phyloP scores from a whole-genome alignment of 2,329 filamentous ascomycete genomes.

The Trichophyton equinum region DNA sequence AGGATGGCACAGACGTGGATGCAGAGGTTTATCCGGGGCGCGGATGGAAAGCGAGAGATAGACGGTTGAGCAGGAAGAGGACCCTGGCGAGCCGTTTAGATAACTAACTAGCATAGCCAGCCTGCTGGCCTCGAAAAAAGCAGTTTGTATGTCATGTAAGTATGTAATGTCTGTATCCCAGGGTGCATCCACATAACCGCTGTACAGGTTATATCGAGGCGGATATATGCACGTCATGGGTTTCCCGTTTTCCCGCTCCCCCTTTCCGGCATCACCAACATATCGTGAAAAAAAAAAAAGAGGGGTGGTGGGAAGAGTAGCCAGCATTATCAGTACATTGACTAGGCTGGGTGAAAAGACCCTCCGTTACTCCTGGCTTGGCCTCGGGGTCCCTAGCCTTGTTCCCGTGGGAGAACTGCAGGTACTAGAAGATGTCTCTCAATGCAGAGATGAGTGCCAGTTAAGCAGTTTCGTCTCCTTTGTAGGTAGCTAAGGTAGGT shows the following conservation, averaged over 20 bases:
- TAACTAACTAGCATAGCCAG: neutral
- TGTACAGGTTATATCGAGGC: neutral
- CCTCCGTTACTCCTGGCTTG: neutral
- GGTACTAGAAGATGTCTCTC: no score
- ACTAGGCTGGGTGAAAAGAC: neutral
- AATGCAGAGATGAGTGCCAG: no score
- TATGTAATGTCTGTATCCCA: neutral
- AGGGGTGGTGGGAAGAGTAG: neutral
- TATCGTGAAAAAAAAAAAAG: neutral
- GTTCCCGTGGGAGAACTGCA: neutral
- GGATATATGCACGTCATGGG: neutral
- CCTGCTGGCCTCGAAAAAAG: neutral
- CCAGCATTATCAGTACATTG: neutral
- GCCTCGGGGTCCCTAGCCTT: neutral
- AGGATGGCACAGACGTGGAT: neutral
- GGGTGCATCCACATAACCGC: neutral
- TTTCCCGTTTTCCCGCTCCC: neutral
- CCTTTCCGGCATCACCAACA: neutral
- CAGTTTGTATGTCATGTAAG: neutral
- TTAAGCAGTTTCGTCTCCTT: no score
- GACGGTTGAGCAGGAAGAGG: neutral
- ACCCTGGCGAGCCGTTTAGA: neutral
- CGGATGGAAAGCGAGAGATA: neutral
- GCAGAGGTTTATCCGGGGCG: neutral
- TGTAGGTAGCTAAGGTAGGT: no score